Evolutionary conservation across 345 rosid species (phyloP).

Genomic region (Euphorbia tirucalli): DNA sequence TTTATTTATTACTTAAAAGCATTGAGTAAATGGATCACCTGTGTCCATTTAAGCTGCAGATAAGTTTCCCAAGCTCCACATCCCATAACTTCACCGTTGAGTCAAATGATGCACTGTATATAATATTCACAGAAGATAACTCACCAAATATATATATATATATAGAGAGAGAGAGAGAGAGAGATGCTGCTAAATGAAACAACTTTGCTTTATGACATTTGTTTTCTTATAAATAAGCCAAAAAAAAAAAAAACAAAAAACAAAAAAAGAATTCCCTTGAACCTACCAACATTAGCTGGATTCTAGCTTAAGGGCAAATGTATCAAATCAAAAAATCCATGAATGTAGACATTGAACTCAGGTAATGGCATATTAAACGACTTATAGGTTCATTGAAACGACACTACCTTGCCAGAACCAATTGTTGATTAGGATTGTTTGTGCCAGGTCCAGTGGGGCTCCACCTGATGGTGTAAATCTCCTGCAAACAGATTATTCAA

Average conservation of each 20-base stretch:
- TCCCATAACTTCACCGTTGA: conserved; percentile 98
- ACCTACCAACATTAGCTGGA: background rate
- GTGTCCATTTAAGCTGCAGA: conserved; percentile 87
- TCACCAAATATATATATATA: too few relatives aligned
- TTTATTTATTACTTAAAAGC: background rate
- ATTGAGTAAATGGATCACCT: conserved; percentile 41
- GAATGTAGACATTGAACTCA: background rate
- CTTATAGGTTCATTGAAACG: background rate
- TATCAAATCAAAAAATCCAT: background rate
- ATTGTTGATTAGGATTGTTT: conserved; percentile 86
- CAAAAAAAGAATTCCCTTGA: background rate
- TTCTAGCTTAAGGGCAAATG: background rate
- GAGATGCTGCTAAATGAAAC: background rate
- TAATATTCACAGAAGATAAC: conserved; percentile 10
- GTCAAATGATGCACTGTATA: conserved; percentile 92
- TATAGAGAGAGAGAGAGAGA: too few relatives aligned
- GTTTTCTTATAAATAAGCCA: too few relatives aligned
- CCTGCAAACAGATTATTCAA: conserved; percentile 42
- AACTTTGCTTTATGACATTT: background rate
- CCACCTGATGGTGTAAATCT: conserved; percentile 91
- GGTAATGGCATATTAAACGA: too few relatives aligned
- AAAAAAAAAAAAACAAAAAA: background rate
- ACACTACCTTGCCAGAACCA: conserved; percentile 78
- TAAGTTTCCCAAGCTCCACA: conserved; percentile 85
- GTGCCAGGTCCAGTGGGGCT: conserved; percentile 93